A percentile compares a stretch with the other conserved stretches of the same genome.
Conservation (phyloP, 768 basidiomycete species). For the Cystofilobasidium bisporidii region DNA sequence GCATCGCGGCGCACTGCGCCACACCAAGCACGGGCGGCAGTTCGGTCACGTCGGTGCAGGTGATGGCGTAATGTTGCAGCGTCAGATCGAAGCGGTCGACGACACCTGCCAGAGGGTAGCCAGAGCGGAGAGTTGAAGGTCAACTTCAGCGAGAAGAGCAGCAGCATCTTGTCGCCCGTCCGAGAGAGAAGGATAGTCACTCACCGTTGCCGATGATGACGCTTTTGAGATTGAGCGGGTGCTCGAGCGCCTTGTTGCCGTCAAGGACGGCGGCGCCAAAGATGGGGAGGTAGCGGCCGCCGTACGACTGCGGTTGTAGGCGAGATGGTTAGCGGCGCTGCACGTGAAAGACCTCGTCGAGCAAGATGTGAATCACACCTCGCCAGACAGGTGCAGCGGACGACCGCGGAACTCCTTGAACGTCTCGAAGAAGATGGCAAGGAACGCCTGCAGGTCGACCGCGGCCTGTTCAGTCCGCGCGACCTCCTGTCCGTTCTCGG, state of each 20-base stretch:
- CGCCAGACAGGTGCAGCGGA: conserved; percentile 14
- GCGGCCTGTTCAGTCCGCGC: conserved; percentile 57
- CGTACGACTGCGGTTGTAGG: no score
- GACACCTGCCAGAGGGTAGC: not conserved
- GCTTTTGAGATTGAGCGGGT: conserved; percentile 58
- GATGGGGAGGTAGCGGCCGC: conserved; percentile 36
- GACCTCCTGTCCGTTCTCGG: conserved; percentile 30
- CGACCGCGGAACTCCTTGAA: conserved; percentile 44
- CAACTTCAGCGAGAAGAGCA: no score
- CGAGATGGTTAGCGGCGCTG: no score
- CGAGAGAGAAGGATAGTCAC: conserved; percentile 22
- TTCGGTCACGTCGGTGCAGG: conserved; percentile 20
- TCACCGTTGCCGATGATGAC: conserved; percentile 57
- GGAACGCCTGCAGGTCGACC: conserved; percentile 59
- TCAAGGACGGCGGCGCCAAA: conserved; percentile 71
- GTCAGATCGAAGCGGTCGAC: conserved; percentile 20
- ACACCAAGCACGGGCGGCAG: conserved; percentile 19
- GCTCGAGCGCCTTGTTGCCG: conserved; percentile 51
- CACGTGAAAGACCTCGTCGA: no score
- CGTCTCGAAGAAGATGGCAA: conserved; percentile 63
- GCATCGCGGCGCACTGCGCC: conserved; percentile 45
- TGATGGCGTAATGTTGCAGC: conserved; percentile 9
- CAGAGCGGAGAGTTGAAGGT: no score
- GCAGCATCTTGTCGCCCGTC: no score
- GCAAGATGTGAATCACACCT: no score